Conservation (phyloP, 1,139 yeast species). For the Blastobotrys buckinghamii region DNA sequence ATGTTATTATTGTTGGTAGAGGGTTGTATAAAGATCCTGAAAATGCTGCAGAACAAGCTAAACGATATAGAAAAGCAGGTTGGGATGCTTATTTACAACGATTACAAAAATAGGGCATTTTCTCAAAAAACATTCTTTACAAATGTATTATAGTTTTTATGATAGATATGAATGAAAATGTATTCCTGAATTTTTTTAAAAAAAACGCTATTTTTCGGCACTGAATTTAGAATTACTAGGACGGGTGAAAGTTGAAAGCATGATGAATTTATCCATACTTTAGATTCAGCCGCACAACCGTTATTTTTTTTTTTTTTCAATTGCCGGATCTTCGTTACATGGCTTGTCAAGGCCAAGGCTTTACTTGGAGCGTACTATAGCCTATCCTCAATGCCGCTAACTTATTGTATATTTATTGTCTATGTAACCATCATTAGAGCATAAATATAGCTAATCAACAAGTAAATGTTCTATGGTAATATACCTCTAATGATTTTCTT, state of each 20-base stretch:
- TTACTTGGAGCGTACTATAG: too few species aligned
- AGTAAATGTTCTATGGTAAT: too few species aligned
- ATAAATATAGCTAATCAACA: too few species aligned
- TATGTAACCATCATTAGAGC: too few species aligned
- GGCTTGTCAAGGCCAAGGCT: too few species aligned
- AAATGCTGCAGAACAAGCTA: constrained; percentile 69
- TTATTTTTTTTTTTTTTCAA: not conserved
- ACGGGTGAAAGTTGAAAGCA: too few species aligned
- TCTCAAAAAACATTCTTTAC: too few species aligned
- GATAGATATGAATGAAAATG: not conserved
- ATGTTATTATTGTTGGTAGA: constrained; percentile 93
- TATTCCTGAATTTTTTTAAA: not conserved
- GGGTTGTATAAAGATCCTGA: constrained; percentile 93
- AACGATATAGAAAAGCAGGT: constrained; percentile 86
- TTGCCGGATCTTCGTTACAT: too few species aligned
- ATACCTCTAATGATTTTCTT: too few species aligned
- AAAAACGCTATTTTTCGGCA: not conserved
- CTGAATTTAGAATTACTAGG: too few species aligned
- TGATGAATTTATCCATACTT: not conserved
- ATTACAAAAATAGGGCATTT: not conserved
- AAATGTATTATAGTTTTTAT: not conserved
- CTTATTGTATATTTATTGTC: too few species aligned
- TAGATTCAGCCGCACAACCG: not conserved
- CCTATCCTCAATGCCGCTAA: too few species aligned
- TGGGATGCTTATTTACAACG: constrained; percentile 69